Evolutionary conservation across 2,329 filamentous ascomycete genomes (phyloP), one percentile per base, ranked within the genome.

Genomic region (Fonsecaea erecta): DNA sequence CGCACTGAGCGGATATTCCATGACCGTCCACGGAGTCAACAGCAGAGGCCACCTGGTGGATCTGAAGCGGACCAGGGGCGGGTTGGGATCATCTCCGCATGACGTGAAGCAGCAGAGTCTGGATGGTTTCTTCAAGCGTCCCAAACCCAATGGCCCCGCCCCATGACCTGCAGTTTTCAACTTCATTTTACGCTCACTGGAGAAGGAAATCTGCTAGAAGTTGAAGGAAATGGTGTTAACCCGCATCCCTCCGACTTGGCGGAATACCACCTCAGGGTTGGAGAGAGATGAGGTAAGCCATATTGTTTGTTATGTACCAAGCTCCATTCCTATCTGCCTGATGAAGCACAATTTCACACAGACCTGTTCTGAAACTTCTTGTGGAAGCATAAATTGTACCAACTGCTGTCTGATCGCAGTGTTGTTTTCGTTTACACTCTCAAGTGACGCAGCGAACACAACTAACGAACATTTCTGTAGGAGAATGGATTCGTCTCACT

Each of bases 51-150:
- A 97, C 77, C 84, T 97, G 1, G 78, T 81, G 52, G 87, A 88
- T 30, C 80, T 97, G 64, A 93, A 89, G 75, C 90, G 92, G 76
- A 94, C 92, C 8, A 82, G 89, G 26, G 91, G 92, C 32, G 93
- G 93, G 2, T 90, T 97, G 63, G 92, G 92, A 61, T 95, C 90
- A 71, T 84, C 90, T 43, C 83, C 84, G 62, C 88, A 91, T 74
- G 93, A 97, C 75, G 83, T 85, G 11, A 87, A 83, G 53, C 93
- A 97, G 76, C 88, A 85, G 73, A 92, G 85, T 18, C 85, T 97
- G 71, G 87, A 91, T 52, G 84, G 85, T 0, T 97, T 95, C 79
- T 93, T 97, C 77, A 88, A 88, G 73, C 85, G 62, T n/a, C 59
- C 64, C 18, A 66, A 66, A 30, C n/a, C 12, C 32, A 46, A 18